Evolutionary conservation across 495 filamentous ascomycete genomes (phyloP).

Genomic region (Xylaria palmicola): DNA sequence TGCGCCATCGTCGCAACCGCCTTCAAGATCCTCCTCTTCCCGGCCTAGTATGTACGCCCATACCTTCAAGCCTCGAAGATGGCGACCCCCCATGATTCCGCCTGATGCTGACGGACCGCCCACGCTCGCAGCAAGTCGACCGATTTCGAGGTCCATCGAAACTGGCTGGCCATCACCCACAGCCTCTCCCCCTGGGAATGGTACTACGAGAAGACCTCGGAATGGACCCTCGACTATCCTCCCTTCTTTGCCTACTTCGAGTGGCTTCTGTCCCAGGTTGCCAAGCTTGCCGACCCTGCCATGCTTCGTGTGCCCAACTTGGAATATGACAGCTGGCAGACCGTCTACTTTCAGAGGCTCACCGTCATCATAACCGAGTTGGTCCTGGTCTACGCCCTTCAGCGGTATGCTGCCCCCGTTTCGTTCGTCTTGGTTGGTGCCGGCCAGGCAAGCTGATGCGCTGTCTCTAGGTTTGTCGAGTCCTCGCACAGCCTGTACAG

Average conservation of each 20-base stretch:
- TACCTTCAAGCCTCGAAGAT: too few relatives aligned
- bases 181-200: slow-evolving; percentile 84
- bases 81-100: too few relatives aligned
- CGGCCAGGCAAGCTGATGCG: slow-evolving; percentile 15
- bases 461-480: slow-evolving; percentile 61
- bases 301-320: slow-evolving; percentile 84
- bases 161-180: slow-evolving; percentile 94
- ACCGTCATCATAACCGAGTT: slow-evolving; percentile 88
- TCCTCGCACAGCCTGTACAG: slow-evolving; percentile 62
- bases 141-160: slow-evolving; percentile 97
- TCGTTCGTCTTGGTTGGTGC: background rate
- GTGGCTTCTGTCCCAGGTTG: slow-evolving; percentile 84
- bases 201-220: slow-evolving; percentile 95
- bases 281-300: slow-evolving; percentile 69
- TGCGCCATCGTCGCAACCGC: slow-evolving; percentile 84
- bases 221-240: slow-evolving; percentile 99
- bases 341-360: slow-evolving; percentile 85
- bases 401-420: slow-evolving; percentile 53
- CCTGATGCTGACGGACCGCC: too few relatives aligned
- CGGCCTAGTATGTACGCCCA: slow-evolving; percentile 76
- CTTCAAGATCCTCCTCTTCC: slow-evolving; percentile 91
- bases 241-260: slow-evolving; percentile 98
- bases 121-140: slow-evolving; percentile 89
- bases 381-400: slow-evolving; percentile 79
- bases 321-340: slow-evolving; percentile 84